Evolutionary conservation across 306 rosid genomes (phyloP), one percentile per base, ranked within the genome.

Genomic region (Prunus armeniaca): DNA sequence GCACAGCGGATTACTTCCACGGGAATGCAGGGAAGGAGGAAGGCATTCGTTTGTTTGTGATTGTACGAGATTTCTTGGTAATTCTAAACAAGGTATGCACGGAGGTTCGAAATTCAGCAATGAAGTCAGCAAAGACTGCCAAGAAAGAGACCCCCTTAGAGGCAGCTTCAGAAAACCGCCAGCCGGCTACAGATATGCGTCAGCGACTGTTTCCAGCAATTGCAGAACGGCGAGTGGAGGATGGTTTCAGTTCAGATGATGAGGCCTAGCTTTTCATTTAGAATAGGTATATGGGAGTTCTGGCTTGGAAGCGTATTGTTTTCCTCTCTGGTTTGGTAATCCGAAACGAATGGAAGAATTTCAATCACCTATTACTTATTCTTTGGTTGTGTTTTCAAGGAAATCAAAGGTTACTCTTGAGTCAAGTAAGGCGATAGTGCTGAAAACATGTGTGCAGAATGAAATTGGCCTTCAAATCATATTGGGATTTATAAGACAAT

Each of bases 1-100:
- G 83, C 62, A 84, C 98, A 0, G 95, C 83, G 2, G 99, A 95
- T 78, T 92, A 91, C 82, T 92, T 95, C 71, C 99, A 95, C 8
- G 99, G 99, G 19, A 87, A 80, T 0, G 78, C 98, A 14, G 93
- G 93, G 32, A 95, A 76, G 78, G 99, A 95, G 25, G 99, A 95
- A 87, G 99, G 99, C 28, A 62, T 92, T 77, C 84, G 92, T 2
- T 82, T 95, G 84, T 95, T 95, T 69, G 64, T 67, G 4, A 83
- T 87, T 17, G 93, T 95, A 22, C 87, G 99, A 0, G 98, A 92
- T 65, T 95, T 95, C 90, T 81, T 95, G 84, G 60, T 84, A 45
- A 90, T 92, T 76, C 66, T 95, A 72, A 95, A 88, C 25, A 95
- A 84, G 84, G 90, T 87, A 10, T 95, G 99, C 51, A 88, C 74